Evolutionary conservation across 2,329 filamentous ascomycete genomes (phyloP).

Genomic region (Ascochyta lentis): DNA sequence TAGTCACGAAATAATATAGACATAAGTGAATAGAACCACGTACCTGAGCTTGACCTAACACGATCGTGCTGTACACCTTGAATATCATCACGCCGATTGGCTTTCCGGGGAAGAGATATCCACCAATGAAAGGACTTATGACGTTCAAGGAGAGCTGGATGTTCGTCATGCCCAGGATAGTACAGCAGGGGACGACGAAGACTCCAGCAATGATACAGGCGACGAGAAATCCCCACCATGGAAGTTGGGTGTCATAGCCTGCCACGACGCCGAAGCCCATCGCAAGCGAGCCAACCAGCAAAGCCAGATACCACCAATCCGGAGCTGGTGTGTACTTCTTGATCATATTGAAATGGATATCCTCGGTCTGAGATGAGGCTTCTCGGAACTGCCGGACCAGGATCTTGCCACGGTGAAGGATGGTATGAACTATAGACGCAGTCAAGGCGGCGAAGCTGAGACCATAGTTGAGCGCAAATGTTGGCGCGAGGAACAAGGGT

Average conservation of each 20-base stretch:
- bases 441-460: conserved; percentile 75
- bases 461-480: conserved; percentile 58
- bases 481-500: conserved; percentile 54
- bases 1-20: not conserved
- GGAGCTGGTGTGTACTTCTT: conserved; percentile 62
- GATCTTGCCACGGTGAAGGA: conserved; percentile 72
- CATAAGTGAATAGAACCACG: conserved; percentile 16
- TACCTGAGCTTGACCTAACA: conserved; percentile 23
- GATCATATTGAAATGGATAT: conserved; percentile 60
- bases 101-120: conserved; percentile 74
- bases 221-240: conserved; percentile 76
- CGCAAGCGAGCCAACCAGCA: conserved; percentile 59
- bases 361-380: conserved; percentile 61
- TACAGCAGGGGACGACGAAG: conserved; percentile 29
- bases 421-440: conserved; percentile 66
- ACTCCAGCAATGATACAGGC: conserved; percentile 68
- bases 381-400: conserved; percentile 57
- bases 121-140: conserved; percentile 59
- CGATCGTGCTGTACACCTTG: conserved; percentile 37
- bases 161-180: conserved; percentile 66
- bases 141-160: conserved; percentile 73
- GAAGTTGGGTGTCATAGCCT: conserved; percentile 68
- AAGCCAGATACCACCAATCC: conserved; percentile 62
- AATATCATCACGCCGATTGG: conserved; percentile 71
- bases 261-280: conserved; percentile 48